Evolutionary conservation across 371 early-diverging fungal genomes (phyloP), one percentile per base, ranked within the genome.

Genomic region (Circinella umbellata): DNA sequence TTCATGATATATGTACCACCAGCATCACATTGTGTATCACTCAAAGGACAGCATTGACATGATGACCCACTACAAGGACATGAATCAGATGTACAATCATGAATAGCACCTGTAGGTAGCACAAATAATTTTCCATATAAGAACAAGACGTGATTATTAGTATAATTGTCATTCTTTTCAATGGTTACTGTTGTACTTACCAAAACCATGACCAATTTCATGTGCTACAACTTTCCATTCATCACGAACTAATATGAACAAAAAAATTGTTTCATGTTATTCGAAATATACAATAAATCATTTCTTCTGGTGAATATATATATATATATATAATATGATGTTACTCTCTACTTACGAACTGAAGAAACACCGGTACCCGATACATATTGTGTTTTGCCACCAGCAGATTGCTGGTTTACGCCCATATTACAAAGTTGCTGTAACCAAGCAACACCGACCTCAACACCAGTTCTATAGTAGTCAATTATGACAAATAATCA

Each of bases 161-260:
- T 27, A 27, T 27, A 27, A 27, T 27, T 27, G 27, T 27, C 27
- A 27, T 6, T 51, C 15, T 51, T 51, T 14, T 17, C 15, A 51
- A 15, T 17, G 1, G n/a, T n/a, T 34, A 17, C 5, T 18, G 36
- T 61, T 61, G 8, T 6, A 15, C 53, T 66, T 73, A 70, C 93
- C 94, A 81, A 95, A 93, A 61, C 91, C 94, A 75, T 98, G 97
- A 8, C 96, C 97, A 73, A 98, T 90, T 79, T 94, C 95, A 72
- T 98, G 98, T 13, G 97, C 98, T 10, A 97, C 92, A 1, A 97
- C 95, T 79, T 95, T 94, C 96, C 96, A 98, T 76, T 95, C 95
- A 57, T 90, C 91, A 14, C 89, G 83, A 34, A 91, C 91, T 83
- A 38, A 20, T 48, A 42, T 42, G 15, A 7, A 17, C 46, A 4